These are phyloP conservation scores for Quambalaria eucalypti DNA, from an alignment of 1,284 basidiomycete species.

Conservation along the genomic window DNA sequence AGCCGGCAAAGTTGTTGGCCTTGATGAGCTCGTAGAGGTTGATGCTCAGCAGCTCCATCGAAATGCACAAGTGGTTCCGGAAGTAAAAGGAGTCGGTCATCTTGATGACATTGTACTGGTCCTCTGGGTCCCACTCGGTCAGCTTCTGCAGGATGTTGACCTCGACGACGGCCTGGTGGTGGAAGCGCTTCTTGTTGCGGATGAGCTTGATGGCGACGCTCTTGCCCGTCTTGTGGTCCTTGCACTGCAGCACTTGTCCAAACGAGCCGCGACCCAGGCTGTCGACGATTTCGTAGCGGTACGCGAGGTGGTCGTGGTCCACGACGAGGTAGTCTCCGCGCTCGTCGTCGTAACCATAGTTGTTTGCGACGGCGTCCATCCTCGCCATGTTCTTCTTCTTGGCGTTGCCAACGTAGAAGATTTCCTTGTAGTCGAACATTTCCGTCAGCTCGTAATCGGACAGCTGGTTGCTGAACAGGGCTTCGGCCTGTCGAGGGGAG, in stretches of 20 bases:
- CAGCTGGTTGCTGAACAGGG: slow-evolving; percentile 48
- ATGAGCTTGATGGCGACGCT: slow-evolving; percentile 99
- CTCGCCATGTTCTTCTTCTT: slow-evolving; percentile 33
- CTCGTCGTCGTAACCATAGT: slow-evolving; percentile 95
- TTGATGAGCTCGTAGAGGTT: slow-evolving; percentile 99
- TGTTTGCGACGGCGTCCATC: slow-evolving; percentile 68
- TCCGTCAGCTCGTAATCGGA: slow-evolving; percentile 73
- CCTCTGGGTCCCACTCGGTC: slow-evolving; percentile 93
- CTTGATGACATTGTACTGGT: slow-evolving; percentile 92
- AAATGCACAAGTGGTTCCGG: slow-evolving; percentile 93
- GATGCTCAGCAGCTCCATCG: slow-evolving; percentile 94
- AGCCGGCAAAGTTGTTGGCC: slow-evolving; percentile 94
- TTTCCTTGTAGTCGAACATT: slow-evolving; percentile 72
- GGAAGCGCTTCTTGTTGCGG: slow-evolving; percentile 97
- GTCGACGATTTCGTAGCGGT: slow-evolving; percentile 86
- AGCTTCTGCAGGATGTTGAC: slow-evolving; percentile 96
- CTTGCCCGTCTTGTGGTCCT: slow-evolving; percentile 90
- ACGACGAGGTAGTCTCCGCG: slow-evolving; percentile 92
- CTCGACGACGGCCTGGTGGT: slow-evolving; percentile 94
- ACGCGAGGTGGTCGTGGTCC: slow-evolving; percentile 83
- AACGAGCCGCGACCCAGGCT: slow-evolving; percentile 96
- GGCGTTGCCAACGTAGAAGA: slow-evolving; percentile 68
- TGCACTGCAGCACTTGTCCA: slow-evolving; percentile 90
- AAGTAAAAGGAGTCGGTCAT: slow-evolving; percentile 99
- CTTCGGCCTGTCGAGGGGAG: slow-evolving; percentile 56